Evolutionary conservation across 139 green algal genomes (phyloP).

Genomic region (Tetradesmus lagerheimii): DNA sequence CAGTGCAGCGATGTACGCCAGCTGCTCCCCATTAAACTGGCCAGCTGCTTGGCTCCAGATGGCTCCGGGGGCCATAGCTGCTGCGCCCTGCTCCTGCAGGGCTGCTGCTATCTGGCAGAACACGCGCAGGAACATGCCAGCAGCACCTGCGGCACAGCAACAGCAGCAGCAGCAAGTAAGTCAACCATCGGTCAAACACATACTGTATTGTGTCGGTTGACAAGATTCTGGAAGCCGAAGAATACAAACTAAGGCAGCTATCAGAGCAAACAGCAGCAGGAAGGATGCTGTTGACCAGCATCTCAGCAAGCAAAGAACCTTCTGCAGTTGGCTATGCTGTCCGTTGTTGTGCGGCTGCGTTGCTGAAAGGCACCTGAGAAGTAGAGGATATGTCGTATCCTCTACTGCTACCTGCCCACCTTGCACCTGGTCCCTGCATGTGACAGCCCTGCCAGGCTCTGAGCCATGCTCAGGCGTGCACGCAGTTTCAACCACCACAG

Average conservation of each 20-base stretch:
- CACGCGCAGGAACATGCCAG: slow-evolving; percentile 58
- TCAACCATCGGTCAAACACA: too few species aligned
- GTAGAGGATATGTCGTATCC: too few species aligned
- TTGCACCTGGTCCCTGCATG: slow-evolving; percentile 49
- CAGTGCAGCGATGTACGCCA: slow-evolving; percentile 84
- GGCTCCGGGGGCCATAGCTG: slow-evolving; percentile 47
- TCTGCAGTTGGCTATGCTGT: too few species aligned
- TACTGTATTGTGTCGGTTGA: too few species aligned
- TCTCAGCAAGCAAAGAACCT: too few species aligned
- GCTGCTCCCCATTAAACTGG: slow-evolving; percentile 78
- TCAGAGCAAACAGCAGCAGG: background rate
- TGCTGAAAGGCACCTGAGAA: too few species aligned
- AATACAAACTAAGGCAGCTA: background rate
- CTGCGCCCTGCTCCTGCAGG: slow-evolving; percentile 45
- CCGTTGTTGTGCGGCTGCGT: too few species aligned
- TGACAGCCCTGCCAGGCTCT: slow-evolving; percentile 57
- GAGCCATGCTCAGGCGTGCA: slow-evolving; percentile 72
- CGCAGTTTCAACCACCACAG: slow-evolving; percentile 79
- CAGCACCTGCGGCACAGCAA: slow-evolving; percentile 24
- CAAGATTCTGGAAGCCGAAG: too few species aligned
- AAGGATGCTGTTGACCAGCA: too few species aligned
- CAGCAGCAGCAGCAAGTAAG: background rate
- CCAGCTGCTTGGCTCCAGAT: slow-evolving; percentile 34
- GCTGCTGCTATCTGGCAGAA: slow-evolving; percentile 55
- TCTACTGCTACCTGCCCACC: background rate